Evolutionary conservation across 169 alveolate species (phyloP), one percentile per base, ranked within the genome.

Genomic region (Plasmodium yoelii): DNA sequence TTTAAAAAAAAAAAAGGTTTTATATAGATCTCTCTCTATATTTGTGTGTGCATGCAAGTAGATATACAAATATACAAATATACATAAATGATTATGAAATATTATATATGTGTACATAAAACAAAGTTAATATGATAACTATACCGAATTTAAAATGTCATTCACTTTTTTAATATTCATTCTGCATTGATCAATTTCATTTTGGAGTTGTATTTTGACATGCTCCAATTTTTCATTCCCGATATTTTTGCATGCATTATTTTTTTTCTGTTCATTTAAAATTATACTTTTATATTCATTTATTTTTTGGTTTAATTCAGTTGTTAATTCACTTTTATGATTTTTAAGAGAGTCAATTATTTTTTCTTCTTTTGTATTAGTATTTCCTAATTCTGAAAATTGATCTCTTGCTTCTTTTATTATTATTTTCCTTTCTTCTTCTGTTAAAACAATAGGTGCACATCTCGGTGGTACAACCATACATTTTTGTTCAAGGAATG

Each of bases 351-450:
- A 9, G 1, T 82, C 86, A 15, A 67, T 44, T 28, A 56, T 55
- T 46, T 67, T 82, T 5, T 82, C 90, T 68, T 82, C 90, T 39
- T 34, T 55, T 19, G 57, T 53, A 56, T 19, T 55, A 42, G 69
- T 18, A 44, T 67, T 68, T 15, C 51, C 55, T 15, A 67, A 39
- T 10, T 68, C 63, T 1, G 26, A 10, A 13, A 47, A 68, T 34
- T 51, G 26, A 7, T 65, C 34, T 49, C 44, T 64, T 12, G 90
- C 75, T 34, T 53, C 69, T 12, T 82, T 19, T 15, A 82, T 67
- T 19, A 70, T 70, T 55, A 67, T 84, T 70, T 70, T 82, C 69
- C 42, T 82, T 59, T 82, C 90, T 59, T 82, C 90, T 15, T 82
- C 86, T 22, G 90, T 82, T 61, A 82, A 82, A 19, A 68, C 72